Evolutionary conservation across 495 filamentous ascomycete species (phyloP).

Genomic region (Hypoxylon cercidicola): DNA sequence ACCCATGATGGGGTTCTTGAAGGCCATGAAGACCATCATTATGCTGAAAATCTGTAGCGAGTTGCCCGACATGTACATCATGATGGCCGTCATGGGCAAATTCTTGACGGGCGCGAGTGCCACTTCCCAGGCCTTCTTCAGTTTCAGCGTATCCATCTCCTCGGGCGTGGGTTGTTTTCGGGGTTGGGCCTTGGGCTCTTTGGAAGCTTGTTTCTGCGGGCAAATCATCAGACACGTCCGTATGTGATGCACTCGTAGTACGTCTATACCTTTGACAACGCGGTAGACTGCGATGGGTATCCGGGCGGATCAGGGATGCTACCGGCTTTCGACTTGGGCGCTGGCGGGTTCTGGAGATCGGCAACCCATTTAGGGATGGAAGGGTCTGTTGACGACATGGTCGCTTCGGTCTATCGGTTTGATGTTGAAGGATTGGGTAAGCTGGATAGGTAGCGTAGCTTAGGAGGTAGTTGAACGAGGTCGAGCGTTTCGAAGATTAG

Average conservation of each 20-base stretch:
- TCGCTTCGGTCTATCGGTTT: not conserved
- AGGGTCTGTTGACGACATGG: constrained; percentile 32
- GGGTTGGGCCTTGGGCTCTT: constrained; percentile 54
- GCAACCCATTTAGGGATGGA: constrained; percentile 79
- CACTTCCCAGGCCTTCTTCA: constrained; percentile 99
- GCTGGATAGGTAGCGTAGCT: too few relatives aligned
- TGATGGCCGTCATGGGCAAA: constrained; percentile 97
- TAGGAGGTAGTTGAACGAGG: too few relatives aligned
- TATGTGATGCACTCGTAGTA: not conserved
- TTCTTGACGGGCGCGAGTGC: constrained; percentile 93
- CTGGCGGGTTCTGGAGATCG: constrained; percentile 75
- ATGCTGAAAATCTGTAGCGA: constrained; percentile 98
- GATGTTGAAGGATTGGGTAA: too few relatives aligned
- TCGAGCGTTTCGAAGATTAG: not conserved
- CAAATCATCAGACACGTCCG: constrained; percentile 8
- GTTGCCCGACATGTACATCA: constrained; percentile 99
- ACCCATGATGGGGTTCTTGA: constrained; percentile 93
- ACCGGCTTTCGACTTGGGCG: constrained; percentile 63
- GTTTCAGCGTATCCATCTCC: constrained; percentile 92
- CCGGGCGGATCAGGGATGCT: constrained; percentile 88
- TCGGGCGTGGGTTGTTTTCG: constrained; percentile 70
- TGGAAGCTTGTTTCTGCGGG: constrained; percentile 55
- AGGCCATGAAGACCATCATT: constrained; percentile 99
- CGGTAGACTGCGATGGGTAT: constrained; percentile 67
- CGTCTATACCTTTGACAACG: constrained; percentile 63